Percentiles rank a stretch among this genome's conserved stretches.
Conservation (phyloP, 495 filamentous ascomycete genomes). For the Saxophila tyrrhenica region DNA sequence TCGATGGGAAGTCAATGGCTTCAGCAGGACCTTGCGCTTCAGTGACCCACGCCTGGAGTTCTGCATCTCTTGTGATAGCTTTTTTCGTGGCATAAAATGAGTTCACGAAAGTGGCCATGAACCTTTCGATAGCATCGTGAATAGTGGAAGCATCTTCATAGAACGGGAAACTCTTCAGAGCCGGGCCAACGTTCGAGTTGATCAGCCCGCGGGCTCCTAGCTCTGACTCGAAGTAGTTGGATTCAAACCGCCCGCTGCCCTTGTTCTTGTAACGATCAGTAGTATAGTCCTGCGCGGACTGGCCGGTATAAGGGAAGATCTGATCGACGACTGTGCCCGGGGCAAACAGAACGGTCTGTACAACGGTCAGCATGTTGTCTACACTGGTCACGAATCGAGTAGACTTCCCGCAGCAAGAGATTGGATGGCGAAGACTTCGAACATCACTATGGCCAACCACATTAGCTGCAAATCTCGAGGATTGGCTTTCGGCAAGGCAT, state of each 20-base stretch:
- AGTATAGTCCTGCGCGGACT: slow-evolving; percentile 13
- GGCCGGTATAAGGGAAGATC: slow-evolving; percentile 19
- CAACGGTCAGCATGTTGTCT: too few species aligned
- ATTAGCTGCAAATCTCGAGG: background rate
- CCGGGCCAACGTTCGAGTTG: slow-evolving; percentile 22
- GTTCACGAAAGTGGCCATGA: slow-evolving; percentile 27
- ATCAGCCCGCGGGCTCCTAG: slow-evolving; percentile 26
- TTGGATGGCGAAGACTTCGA: slow-evolving; percentile 19
- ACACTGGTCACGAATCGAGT: too few species aligned
- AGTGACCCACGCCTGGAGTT: slow-evolving; percentile 27
- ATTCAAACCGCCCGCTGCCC: slow-evolving; percentile 23
- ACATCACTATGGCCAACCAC: slow-evolving; percentile 10
- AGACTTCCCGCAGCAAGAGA: slow-evolving; percentile 11
- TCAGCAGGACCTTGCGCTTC: slow-evolving; percentile 20
- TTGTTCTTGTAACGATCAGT: slow-evolving; percentile 21
- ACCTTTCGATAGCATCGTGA: slow-evolving; percentile 18
- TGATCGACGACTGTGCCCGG: slow-evolving; percentile 25
- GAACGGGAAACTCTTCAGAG: slow-evolving; percentile 29
- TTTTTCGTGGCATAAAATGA: slow-evolving; percentile 26
- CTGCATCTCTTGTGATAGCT: slow-evolving; percentile 21
- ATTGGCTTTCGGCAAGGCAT: slow-evolving; percentile 9
- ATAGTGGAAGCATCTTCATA: slow-evolving; percentile 28
- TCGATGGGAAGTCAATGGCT: slow-evolving; percentile 24
- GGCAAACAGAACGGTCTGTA: slow-evolving; percentile 19
- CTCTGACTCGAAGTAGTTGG: slow-evolving; percentile 29